Conservation (phyloP, 805 yeast species). For the Candida insectalens region DNA sequence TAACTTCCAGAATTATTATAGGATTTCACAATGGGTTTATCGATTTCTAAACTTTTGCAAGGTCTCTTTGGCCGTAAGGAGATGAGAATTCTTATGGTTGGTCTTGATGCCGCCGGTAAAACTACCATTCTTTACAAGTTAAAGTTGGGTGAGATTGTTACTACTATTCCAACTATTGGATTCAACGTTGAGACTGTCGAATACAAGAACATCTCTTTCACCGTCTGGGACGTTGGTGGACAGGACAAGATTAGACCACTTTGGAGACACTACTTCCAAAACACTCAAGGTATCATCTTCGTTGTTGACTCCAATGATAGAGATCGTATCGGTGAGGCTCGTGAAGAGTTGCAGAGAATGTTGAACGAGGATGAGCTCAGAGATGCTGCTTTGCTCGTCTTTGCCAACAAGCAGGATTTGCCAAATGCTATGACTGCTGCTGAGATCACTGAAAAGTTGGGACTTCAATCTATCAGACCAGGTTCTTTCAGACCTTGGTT, state of each 20-base stretch:
- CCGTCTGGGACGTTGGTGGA: constrained; percentile 99
- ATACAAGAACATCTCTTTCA: constrained; percentile 92
- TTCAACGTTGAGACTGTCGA: constrained; percentile 97
- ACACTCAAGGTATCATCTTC: constrained; percentile 96
- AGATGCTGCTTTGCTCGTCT: constrained; percentile 89
- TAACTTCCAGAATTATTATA: too few species aligned
- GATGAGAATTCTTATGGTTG: constrained; percentile 97
- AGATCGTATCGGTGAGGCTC: constrained; percentile 95
- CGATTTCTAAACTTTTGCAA: constrained; percentile 85
- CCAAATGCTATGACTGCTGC: constrained; percentile 99
- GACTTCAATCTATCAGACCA: constrained; percentile 94
- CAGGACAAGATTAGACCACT: constrained; percentile 97
- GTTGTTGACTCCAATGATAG: constrained; percentile 98
- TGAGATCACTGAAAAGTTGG: constrained; percentile 94
- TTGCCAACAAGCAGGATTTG: constrained; percentile 97
- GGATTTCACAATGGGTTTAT: constrained; percentile 97
- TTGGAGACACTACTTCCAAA: constrained; percentile 98
- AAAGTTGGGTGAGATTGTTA: constrained; percentile 91
- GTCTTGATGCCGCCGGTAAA: constrained; percentile 97
- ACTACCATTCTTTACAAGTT: constrained; percentile 92
- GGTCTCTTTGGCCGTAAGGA: constrained; percentile 97
- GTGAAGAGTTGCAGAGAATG: constrained; percentile 98
- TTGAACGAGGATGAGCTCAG: constrained; percentile 96
- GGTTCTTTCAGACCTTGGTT: constrained; percentile 99
- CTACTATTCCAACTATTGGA: constrained; percentile 95